A percentile compares a stretch with the other conserved stretches of the same genome.
phyloP scores from a whole-genome alignment of 2,329 filamentous ascomycete species.

The Verticillium zaregamsianum region DNA sequence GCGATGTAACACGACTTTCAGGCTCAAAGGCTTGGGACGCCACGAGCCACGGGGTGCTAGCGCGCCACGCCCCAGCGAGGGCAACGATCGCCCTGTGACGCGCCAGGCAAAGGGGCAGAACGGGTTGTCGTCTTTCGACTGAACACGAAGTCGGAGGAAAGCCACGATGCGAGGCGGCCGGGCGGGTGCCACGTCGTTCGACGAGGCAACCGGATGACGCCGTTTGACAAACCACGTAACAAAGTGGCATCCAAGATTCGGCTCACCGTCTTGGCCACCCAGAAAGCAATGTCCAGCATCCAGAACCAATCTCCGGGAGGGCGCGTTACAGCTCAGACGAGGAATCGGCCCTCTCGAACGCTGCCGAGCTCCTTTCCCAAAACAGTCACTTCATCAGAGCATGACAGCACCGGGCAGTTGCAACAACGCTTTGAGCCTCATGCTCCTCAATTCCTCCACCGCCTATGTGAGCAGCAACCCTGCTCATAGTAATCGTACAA shows the following conservation, averaged over 20 bases:
- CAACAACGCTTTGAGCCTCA: not conserved
- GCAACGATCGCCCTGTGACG: not conserved
- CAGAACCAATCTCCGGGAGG: not conserved
- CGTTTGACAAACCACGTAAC: not conserved
- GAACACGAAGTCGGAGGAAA: not conserved
- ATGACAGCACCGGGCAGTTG: not conserved
- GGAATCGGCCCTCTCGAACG: not conserved
- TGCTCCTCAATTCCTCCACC: not conserved
- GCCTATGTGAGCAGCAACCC: not conserved
- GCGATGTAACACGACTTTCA: not conserved
- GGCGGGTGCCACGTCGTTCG: not conserved
- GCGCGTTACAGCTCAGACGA: not conserved
- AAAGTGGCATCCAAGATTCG: not conserved
- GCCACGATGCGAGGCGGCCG: not conserved
- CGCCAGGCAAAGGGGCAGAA: not conserved
- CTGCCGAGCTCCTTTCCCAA: not conserved
- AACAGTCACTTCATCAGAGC: not conserved
- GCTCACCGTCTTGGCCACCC: not conserved
- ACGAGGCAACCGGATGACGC: not conserved
- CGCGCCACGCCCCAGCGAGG: not conserved
- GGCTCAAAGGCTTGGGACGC: not conserved
- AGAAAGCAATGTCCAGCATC: not conserved
- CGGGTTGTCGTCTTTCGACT: not conserved
- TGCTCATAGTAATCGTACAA: slow-evolving; percentile 1
- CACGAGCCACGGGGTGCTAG: not conserved